These are phyloP conservation scores for Paxillus rubicundulus DNA, from an alignment of 768 basidiomycete genomes.

Conservation along the genomic window DNA sequence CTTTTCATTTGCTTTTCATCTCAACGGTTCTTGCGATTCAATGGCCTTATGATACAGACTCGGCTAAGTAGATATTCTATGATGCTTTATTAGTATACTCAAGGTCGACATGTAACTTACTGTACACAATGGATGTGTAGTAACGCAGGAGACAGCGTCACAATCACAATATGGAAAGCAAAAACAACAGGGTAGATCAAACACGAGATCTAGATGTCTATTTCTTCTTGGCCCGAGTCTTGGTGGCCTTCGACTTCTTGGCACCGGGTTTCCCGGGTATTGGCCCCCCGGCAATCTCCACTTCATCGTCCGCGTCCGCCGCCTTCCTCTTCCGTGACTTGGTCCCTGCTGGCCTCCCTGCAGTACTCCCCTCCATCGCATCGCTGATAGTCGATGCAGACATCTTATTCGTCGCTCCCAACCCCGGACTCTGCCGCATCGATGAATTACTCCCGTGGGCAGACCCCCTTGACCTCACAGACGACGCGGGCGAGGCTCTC, in stretches of 20 bases:
- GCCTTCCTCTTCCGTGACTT: constrained; percentile 50
- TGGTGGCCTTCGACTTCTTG: constrained; percentile 33
- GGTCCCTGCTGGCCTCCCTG: background rate
- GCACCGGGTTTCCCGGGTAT: constrained; percentile 35
- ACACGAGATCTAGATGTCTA: constrained; percentile 14
- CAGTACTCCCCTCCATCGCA: constrained; percentile 38
- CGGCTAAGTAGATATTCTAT: background rate
- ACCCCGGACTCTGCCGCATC: constrained; percentile 49
- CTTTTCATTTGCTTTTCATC: background rate
- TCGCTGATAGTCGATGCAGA: constrained; percentile 47
- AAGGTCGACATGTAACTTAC: background rate
- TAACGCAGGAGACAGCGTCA: background rate
- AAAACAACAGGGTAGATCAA: background rate
- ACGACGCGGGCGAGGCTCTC: constrained; percentile 47
- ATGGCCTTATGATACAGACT: background rate
- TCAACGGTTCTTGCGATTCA: background rate
- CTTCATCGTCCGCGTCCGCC: constrained; percentile 51
- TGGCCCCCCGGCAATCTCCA: constrained; percentile 52
- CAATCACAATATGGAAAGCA: background rate
- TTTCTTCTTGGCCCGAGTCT: constrained; percentile 44
- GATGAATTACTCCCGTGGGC: constrained; percentile 26
- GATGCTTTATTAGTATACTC: background rate
- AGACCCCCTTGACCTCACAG: constrained; percentile 42
- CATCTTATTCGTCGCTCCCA: constrained; percentile 36
- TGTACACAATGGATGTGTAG: background rate